Base-by-base conservation (phyloP, 495 filamentous ascomycete genomes). In the Chaetomium tenue region DNA sequence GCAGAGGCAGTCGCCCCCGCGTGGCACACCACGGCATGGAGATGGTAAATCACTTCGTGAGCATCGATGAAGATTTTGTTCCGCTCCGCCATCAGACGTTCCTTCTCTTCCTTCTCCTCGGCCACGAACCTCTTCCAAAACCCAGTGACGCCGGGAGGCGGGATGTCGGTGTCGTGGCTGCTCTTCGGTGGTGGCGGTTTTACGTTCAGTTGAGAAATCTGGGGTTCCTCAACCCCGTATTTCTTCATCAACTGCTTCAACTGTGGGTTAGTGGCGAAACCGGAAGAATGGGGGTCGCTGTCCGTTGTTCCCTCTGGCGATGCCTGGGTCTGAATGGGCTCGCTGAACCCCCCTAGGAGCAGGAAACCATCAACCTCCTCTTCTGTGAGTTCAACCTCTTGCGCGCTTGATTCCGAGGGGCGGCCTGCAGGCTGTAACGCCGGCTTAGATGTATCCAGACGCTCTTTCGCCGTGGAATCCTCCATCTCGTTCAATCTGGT, bases 21-120 rank as follows among this genome's bases (percentile, higher is more conserved):
- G 71, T 99, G 95, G 57, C 97, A 91, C 74, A 98, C 93, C 23
- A 97, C 89, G 0, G 94, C 90, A 62, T 95, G 91, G 15, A 99
- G 85, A n/a, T 83, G 86, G 74, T 97, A 99, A 3, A 86, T 81
- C 25, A 90, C 74, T 25, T 85, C 72, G 37, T 78, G 79, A 66
- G 84, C 75, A 60, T 82, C 81, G 4, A 73, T 76, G 68, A 93
- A 96, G 65, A 91, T 83, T 39, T 68, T 78, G n/a, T 80, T 71
- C n/a, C 89, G 68, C 39, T 81, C 78, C n/a, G 58, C 53, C 3
- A 30, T 20, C 28, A 72, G 42, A 6, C 42, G 26, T 26, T 51
- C 42, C 33, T 60, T 56, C 50, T 72, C 65, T 5, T 25, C 28
- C 2, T 15, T 20, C 33, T 69, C 65, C 40, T 68, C 63, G 3